Base-by-base conservation (phyloP, 139 green algal genomes). In the Yamagishiella unicocca region DNA sequence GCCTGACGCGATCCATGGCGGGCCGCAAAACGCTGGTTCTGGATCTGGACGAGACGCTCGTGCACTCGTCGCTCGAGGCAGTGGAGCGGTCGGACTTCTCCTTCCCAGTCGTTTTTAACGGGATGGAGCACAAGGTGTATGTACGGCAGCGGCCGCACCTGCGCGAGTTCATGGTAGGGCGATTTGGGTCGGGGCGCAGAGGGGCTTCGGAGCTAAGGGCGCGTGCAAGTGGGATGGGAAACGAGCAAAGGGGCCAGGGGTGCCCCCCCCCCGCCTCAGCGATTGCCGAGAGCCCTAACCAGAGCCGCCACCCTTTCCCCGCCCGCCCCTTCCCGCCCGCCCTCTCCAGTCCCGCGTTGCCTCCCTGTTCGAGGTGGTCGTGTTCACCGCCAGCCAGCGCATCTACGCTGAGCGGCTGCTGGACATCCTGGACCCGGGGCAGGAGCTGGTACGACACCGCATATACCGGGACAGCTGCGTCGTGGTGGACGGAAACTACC, bases 1-100 rank as follows among this genome's bases (percentile, higher is more conserved):
- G 3, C 5, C 72, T 90, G 83, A 90, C 90, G 29, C 82, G 90
- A 19, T n/a, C 86, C 29, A 87, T 70, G 68, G 87, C 81, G 64
- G n/a, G 40, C 19, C 70, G 93, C 67, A 98, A 98, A 84, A 95
- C 90, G 66, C 91, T 99, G 42, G 98, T 99, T 14, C 93, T 99
- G 33, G 97, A 99, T 86, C 91, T 99, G 77, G 97, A 99, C 89
- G 98, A 99, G 88, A 99, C 98, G 46, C 92, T 99, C 22, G 98
- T 99, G 40, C 98, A 99, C 94, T 98, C 95, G 21, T 97, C 92
- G 50, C 99, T 99, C 91, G 96, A 97, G 89, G 96, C 96, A 12
- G 90, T 99, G 0, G 87, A 94, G 8, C 94, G 96, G 33, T 61
- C 81, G 9, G 79, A 99, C 89, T 99, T 95, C 92, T 94, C 99